Evolutionary conservation across 495 filamentous ascomycete species (phyloP).

Genomic region (Acidomyces sp.): DNA sequence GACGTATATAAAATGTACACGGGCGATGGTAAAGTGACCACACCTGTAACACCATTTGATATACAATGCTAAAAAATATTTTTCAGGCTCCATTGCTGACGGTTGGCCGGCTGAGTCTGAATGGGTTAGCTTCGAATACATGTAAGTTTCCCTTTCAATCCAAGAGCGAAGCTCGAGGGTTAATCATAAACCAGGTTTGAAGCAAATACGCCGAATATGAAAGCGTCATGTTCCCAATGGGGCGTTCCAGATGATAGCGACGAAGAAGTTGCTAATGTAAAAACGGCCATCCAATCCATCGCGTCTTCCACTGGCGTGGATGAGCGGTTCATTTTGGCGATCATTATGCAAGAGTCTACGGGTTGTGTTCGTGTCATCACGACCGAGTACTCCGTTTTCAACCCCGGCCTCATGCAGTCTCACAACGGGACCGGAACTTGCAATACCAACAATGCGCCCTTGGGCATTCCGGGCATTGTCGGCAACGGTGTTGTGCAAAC

Average conservation of each 20-base stretch:
- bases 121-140: conserved; percentile 8
- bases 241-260: conserved; percentile 37
- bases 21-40: too few species aligned
- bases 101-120: conserved; percentile 11
- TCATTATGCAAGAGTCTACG: conserved; percentile 19
- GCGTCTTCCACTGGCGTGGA: conserved; percentile 11
- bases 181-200: too few species aligned
- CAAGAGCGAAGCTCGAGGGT: too few species aligned
- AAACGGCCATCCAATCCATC: conserved; percentile 9
- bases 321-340: conserved; percentile 15
- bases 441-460: conserved; percentile 1
- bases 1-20: conserved; percentile 8
- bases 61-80: too few species aligned
- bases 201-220: conserved; percentile 32
- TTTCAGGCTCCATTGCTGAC: conserved; percentile 1
- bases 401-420: conserved; percentile 43
- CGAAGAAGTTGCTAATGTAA: conserved; percentile 59
- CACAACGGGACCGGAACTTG: conserved; percentile 14
- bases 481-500: conserved; percentile 24
- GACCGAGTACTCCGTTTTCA: conserved; percentile 33
- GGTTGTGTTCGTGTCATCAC: conserved; percentile 30
- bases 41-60: too few species aligned
- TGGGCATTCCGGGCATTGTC: conserved; percentile 13
- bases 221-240: conserved; percentile 32
- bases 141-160: conserved; percentile 2